These are phyloP conservation scores for Kondoa subrosea DNA, from an alignment of 768 basidiomycete species.

Conservation along the genomic window DNA sequence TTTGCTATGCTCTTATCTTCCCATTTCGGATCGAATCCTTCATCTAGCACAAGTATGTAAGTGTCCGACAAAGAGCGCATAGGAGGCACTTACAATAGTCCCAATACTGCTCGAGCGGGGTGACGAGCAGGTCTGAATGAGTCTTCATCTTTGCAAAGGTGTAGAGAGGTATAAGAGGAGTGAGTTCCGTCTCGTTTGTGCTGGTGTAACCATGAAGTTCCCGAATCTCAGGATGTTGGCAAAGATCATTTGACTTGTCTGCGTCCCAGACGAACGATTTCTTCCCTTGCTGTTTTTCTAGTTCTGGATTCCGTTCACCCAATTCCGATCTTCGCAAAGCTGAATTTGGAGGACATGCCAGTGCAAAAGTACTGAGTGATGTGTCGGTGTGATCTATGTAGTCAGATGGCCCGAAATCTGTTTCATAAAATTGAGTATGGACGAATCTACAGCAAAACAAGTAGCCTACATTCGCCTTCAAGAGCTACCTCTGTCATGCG, in stretches of 20 bases:
- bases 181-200: conserved; percentile 21
- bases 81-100: conserved; percentile 17
- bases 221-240: conserved; percentile 26
- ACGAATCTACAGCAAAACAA: background rate
- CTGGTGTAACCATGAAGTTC: conserved; percentile 26
- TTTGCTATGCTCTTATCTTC: conserved; percentile 32
- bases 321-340: conserved; percentile 25
- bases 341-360: conserved; percentile 27
- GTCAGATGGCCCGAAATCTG: conserved; percentile 27
- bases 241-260: conserved; percentile 23
- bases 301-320: conserved; percentile 20
- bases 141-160: conserved; percentile 73
- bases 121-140: conserved; percentile 76
- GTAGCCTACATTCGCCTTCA: conserved; percentile 24
- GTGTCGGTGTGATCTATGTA: conserved; percentile 21
- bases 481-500: conserved; percentile 24
- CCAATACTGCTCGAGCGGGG: conserved; percentile 82
- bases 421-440: background rate
- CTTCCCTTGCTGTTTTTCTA: conserved; percentile 18
- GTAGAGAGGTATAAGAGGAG: conserved; percentile 41
- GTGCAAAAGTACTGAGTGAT: conserved; percentile 25
- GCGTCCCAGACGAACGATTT: conserved; percentile 28
- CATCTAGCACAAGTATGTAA: background rate
- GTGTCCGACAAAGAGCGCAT: background rate
- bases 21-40: conserved; percentile 30